Evolutionary conservation across 306 rosid genomes (phyloP), one percentile per base, ranked within the genome.

Genomic region (Canavalia ensiformis): DNA sequence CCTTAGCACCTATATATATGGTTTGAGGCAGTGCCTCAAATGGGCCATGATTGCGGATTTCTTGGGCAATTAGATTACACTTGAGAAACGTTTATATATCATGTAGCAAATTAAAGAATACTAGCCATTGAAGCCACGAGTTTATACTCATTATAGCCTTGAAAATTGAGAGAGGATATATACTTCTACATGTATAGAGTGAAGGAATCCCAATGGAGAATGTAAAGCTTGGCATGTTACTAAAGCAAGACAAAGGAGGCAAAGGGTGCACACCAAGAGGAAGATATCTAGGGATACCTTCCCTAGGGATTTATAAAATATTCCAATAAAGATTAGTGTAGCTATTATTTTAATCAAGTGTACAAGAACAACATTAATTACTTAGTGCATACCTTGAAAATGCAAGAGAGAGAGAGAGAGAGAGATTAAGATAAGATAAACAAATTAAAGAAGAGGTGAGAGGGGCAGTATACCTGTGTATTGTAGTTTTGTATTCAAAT

Each of bases 151-250:
- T 59, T 57, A 84, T 85, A 85, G 76, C 79, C 84, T 75, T 75
- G 77, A 70, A 62, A 84, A 64, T 75, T 70, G 30, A 70, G 62
- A 87, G 71, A 74, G 59, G 35, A 81, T 18, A 86, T 60, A 84
- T 70, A 83, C 11, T 76, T 78, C 56, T 86, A 72, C 80, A 64
- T 59, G 86, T 72, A 71, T 49, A 82, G 86, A 84, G 87, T 79
- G 90, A 87, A 85, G 87, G 92, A 92, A 90, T 94, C 96, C 96
- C 97, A 88, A 92, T 88, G 88, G 82, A 90, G 91, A 85, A 87
- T 92, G 87, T 75, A 75, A 78, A 89, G 89, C 89, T 89, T 90
- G 93, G 94, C 94, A 92, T 91, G 93, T 90, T 89, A 88, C 90
- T 82, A 88, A 87, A 90, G 92, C 89, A 84, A 87, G 91, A 89